Evolutionary conservation across 2,329 filamentous ascomycete species (phyloP).

Genomic region (Metarhizium guizhouense): DNA sequence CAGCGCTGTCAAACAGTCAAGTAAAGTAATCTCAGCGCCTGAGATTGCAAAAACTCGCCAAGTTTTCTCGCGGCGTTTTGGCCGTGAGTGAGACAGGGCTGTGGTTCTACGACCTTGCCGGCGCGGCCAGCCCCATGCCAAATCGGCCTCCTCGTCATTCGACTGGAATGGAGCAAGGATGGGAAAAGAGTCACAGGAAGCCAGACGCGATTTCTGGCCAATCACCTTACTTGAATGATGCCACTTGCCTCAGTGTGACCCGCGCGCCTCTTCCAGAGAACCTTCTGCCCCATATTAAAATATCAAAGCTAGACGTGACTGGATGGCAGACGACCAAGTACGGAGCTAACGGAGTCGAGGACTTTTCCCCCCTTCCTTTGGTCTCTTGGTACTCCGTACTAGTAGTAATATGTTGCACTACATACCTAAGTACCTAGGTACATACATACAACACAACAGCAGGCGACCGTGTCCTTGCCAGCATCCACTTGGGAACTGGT

Average conservation of each 20-base stretch:
- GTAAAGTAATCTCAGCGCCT: too few relatives aligned
- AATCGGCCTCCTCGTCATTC: not conserved
- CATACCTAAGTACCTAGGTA: too few relatives aligned
- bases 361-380: not conserved
- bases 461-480: not conserved
- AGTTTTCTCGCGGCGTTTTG: too few relatives aligned
- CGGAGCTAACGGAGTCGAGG: not conserved
- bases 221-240: not conserved
- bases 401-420: too few relatives aligned
- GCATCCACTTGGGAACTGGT: not conserved
- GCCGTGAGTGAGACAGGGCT: too few relatives aligned
- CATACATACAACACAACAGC: too few relatives aligned
- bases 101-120: not conserved
- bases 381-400: too few relatives aligned
- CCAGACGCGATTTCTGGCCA: not conserved
- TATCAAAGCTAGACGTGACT: not conserved
- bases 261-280: not conserved
- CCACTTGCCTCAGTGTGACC: slow-evolving; percentile 3
- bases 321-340: not conserved
- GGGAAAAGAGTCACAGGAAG: not conserved
- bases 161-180: not conserved
- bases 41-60: too few relatives aligned
- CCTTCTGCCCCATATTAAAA: not conserved
- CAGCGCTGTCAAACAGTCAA: too few relatives aligned
- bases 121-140: not conserved